Conservation (phyloP, 345 rosid genomes). For the Toxicodendron radicans region DNA sequence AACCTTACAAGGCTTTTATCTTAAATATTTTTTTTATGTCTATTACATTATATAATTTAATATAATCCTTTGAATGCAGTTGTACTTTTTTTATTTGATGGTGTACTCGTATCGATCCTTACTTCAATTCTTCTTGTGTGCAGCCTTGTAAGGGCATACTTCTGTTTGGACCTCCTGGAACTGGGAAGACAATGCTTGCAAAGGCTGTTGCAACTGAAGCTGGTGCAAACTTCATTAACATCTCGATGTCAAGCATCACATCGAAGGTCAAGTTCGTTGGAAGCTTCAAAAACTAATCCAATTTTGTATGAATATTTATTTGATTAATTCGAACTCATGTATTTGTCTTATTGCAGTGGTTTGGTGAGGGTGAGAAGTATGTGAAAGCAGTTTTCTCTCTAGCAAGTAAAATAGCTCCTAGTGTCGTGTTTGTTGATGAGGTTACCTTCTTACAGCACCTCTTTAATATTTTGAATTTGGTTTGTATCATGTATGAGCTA, state of each 20-base stretch:
- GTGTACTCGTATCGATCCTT: background rate
- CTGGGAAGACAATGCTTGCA: slow-evolving; percentile 96
- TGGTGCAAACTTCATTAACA: slow-evolving; percentile 90
- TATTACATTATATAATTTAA: background rate
- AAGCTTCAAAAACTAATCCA: slow-evolving; percentile 9
- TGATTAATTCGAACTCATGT: slow-evolving; percentile 13
- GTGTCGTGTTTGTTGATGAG: slow-evolving; percentile 93
- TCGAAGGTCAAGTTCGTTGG: slow-evolving; percentile 60
- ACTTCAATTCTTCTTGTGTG: slow-evolving; percentile 14
- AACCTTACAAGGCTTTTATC: background rate
- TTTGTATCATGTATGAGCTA: background rate
- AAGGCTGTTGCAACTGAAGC: slow-evolving; percentile 99
- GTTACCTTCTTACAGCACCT: slow-evolving; percentile 34
- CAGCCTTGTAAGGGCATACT: slow-evolving; percentile 96
- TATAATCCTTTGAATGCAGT: background rate
- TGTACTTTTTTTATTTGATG: background rate
- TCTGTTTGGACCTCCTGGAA: slow-evolving; percentile 93
- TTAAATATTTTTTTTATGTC: background rate
- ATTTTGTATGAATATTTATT: slow-evolving; percentile 2
- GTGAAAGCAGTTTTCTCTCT: slow-evolving; percentile 89
- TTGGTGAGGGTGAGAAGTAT: slow-evolving; percentile 95
- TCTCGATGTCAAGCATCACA: slow-evolving; percentile 86
- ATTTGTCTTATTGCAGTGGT: slow-evolving; percentile 60
- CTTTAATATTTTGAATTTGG: slow-evolving; percentile 11
- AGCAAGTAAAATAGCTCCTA: slow-evolving; percentile 89